phyloP scores from a whole-genome alignment of 495 filamentous ascomycete species.

The Xylaria acuta region DNA sequence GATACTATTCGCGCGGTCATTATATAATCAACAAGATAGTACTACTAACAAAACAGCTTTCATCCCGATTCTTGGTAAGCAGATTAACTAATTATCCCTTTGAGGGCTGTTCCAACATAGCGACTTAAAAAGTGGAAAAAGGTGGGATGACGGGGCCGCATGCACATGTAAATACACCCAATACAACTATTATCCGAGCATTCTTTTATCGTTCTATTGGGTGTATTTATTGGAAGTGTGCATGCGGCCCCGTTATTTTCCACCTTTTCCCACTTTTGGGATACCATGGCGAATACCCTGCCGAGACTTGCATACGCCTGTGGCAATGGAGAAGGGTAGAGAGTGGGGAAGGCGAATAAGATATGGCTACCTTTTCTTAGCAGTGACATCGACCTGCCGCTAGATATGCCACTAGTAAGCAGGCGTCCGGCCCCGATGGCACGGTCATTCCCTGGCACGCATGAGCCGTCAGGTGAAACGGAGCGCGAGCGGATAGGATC shows the following conservation, averaged over 20 bases:
- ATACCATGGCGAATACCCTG: not conserved
- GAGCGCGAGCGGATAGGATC: not conserved
- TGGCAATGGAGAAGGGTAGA: not conserved
- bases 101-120: no score
- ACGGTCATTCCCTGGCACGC: not conserved
- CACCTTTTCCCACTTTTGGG: no score
- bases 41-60: not conserved
- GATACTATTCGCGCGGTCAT: not conserved
- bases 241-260: no score
- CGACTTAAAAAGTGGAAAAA: no score
- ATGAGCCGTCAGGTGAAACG: constrained; percentile 1
- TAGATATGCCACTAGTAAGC: constrained; percentile 1
- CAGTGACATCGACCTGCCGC: not conserved
- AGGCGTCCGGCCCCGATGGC: not conserved
- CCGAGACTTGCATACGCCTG: not conserved
- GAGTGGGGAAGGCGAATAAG: not conserved
- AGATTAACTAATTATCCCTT: not conserved
- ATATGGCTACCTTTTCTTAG: not conserved
- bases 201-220: no score
- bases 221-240: no score
- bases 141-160: no score
- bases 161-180: no score
- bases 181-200: no score
- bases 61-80: not conserved
- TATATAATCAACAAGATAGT: not conserved